Conservation (phyloP, 768 basidiomycete genomes). For the Boletus tylopilopsis region DNA sequence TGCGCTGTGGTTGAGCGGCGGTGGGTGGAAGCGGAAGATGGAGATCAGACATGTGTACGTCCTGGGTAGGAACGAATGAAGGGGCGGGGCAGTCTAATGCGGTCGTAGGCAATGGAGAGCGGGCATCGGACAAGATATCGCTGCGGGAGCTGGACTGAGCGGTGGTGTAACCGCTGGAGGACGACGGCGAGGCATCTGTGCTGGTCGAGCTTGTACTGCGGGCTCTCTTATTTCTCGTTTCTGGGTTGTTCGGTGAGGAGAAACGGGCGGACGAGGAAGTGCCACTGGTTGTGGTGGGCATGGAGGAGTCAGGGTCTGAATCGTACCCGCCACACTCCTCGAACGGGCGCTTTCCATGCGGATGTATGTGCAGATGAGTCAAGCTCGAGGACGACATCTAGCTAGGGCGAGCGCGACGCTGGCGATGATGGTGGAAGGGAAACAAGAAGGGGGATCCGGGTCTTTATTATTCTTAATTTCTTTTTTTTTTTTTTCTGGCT, state of each 20-base stretch:
- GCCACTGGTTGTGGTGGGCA: slow-evolving; percentile 27
- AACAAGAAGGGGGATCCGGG: background rate
- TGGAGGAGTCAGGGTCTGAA: slow-evolving; percentile 28
- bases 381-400: slow-evolving; percentile 24
- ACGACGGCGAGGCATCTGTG: slow-evolving; percentile 32
- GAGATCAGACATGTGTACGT: slow-evolving; percentile 48
- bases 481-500: slow-evolving; percentile 7
- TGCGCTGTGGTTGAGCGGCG: slow-evolving; percentile 11
- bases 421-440: slow-evolving; percentile 19
- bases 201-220: slow-evolving; percentile 49
- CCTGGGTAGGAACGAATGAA: slow-evolving; percentile 42
- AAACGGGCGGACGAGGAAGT: slow-evolving; percentile 23
- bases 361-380: slow-evolving; percentile 21
- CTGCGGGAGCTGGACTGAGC: slow-evolving; percentile 34
- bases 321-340: slow-evolving; percentile 33
- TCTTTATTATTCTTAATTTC: slow-evolving; percentile 7
- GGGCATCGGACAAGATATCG: slow-evolving; percentile 23
- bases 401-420: slow-evolving; percentile 3
- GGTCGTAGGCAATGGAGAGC: slow-evolving; percentile 9
- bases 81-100: slow-evolving; percentile 25
- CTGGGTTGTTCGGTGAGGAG: slow-evolving; percentile 32
- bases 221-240: slow-evolving; percentile 56
- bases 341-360: slow-evolving; percentile 31
- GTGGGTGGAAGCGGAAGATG: slow-evolving; percentile 22
- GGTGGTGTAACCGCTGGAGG: slow-evolving; percentile 35